phyloP scores from a whole-genome alignment of 1,284 basidiomycete species.

The Pascua sp. region DNA sequence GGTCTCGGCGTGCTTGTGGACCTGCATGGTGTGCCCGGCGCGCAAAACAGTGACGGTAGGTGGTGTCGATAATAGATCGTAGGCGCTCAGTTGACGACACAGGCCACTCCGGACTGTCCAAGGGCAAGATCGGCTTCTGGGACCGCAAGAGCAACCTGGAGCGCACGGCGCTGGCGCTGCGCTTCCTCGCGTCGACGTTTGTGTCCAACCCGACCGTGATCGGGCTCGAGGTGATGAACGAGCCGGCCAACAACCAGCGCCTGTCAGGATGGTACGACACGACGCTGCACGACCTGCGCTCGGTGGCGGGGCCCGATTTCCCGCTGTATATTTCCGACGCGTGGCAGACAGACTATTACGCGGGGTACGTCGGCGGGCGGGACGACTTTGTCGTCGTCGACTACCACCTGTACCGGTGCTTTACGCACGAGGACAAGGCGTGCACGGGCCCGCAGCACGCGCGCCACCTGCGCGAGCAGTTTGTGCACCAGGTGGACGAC shows the following conservation, averaged over 20 bases:
- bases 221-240: constrained; percentile 79
- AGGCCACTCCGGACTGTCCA: constrained; percentile 46
- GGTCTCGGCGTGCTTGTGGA: constrained; percentile 74
- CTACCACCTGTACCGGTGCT: constrained; percentile 80
- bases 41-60: constrained; percentile 52
- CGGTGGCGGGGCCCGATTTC: constrained; percentile 55
- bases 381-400: constrained; percentile 64
- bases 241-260: constrained; percentile 60
- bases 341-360: constrained; percentile 70
- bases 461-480: constrained; percentile 27
- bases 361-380: constrained; percentile 54
- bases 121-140: constrained; percentile 48
- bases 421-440: constrained; percentile 55
- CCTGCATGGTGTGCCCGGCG: constrained; percentile 52
- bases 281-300: constrained; percentile 59
- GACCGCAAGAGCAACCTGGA: constrained; percentile 54
- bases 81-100: neutral
- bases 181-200: constrained; percentile 52
- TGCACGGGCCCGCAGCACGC: constrained; percentile 62
- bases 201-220: constrained; percentile 63
- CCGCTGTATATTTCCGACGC: constrained; percentile 74
- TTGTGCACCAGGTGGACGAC: constrained; percentile 18
- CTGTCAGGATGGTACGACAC: constrained; percentile 65
- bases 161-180: constrained; percentile 56
- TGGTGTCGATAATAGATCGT: constrained; percentile 1